These are phyloP conservation scores for Tephrocybe sp. DNA, from an alignment of 768 basidiomycete genomes.

Conservation along the genomic window DNA sequence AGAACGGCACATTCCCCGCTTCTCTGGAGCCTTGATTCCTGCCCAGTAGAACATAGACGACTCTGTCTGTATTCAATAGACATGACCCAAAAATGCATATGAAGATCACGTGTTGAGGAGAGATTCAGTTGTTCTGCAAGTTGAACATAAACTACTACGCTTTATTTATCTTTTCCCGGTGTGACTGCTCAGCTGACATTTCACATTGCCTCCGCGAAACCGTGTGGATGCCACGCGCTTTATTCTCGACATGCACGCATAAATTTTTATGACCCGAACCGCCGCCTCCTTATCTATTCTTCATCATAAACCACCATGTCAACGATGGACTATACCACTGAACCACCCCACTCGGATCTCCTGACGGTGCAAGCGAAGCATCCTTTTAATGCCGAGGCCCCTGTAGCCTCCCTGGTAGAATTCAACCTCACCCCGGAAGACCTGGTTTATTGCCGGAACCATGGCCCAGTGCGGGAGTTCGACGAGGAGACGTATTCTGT, in stretches of 20 bases:
- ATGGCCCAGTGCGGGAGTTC: constrained; percentile 58
- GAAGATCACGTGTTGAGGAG: constrained; percentile 16
- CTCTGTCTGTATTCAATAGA: constrained; percentile 1
- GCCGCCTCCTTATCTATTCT: background rate
- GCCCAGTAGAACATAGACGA: constrained; percentile 1
- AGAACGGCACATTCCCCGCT: constrained; percentile 89
- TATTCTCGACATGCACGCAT: too few relatives aligned
- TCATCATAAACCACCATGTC: constrained; percentile 29
- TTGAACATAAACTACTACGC: background rate
- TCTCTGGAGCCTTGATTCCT: constrained; percentile 65
- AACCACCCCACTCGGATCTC: constrained; percentile 49
- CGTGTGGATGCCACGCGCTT: background rate
- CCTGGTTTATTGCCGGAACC: constrained; percentile 72
- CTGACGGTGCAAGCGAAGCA: constrained; percentile 43
- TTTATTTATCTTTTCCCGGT: background rate
- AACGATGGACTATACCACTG: constrained; percentile 48
- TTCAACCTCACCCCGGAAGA: constrained; percentile 62
- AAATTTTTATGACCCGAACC: constrained; percentile 14
- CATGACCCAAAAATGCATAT: constrained; percentile 9
- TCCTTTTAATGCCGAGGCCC: constrained; percentile 75
- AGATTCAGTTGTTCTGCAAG: too few relatives aligned
- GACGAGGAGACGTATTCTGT: constrained; percentile 45
- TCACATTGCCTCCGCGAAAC: constrained; percentile 1
- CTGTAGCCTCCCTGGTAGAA: constrained; percentile 52
- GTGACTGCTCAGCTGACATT: background rate